Evolutionary conservation across 139 green algal genomes (phyloP), one percentile per base, ranked within the genome.

Genomic region (Helicosporidium sp.): DNA sequence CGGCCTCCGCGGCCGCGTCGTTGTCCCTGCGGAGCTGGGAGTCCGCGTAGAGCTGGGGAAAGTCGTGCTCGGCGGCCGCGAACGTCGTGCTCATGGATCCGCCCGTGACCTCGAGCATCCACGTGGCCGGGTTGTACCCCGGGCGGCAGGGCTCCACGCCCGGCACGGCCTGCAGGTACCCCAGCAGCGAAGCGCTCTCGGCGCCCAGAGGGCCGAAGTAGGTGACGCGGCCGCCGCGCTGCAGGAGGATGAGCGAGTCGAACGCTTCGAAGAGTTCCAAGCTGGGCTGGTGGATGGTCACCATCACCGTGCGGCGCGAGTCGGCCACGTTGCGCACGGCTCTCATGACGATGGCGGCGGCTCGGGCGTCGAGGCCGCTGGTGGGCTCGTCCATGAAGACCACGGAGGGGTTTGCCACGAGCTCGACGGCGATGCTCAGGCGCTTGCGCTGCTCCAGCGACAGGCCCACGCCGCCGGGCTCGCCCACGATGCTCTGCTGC

Each of bases 341-440:
- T 5, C 64, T 58, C 65, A 94, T 87, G 2, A 94, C 84, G 19
- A 87, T 79, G 33, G 78, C 65, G 4, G 84, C 84, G 2, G 84
- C 76, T n/a, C 77, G 61, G 1, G 76, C 73, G 47, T 93, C 83
- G 57, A 94, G 70, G 15, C 84, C 84, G 18, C 7, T 29, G 2
- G 60, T 62, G 34, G 60, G 60, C 41, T 67, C 60, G 36, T 29
- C 42, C 42, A 47, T 47, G 42, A 47, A 47, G 22, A 47, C 42
- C n/a, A 47, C 42, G 7, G n/a, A n/a, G 18, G 42, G 42, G 42
- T 47, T 83, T 33, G 70, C 49, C 5, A 82, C 77, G 19, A 87
- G 73, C 70, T 87, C 78, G 10, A 87, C 66, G 3, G 58, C 77
- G 39, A 87, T 82, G 49, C 65, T 77, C 7, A 80, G 62, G 7